Percentiles rank a stretch among this genome's conserved stretches.
phyloP scores from a whole-genome alignment of 371 early-diverging fungal species.

The Rhizopus delemar region DNA sequence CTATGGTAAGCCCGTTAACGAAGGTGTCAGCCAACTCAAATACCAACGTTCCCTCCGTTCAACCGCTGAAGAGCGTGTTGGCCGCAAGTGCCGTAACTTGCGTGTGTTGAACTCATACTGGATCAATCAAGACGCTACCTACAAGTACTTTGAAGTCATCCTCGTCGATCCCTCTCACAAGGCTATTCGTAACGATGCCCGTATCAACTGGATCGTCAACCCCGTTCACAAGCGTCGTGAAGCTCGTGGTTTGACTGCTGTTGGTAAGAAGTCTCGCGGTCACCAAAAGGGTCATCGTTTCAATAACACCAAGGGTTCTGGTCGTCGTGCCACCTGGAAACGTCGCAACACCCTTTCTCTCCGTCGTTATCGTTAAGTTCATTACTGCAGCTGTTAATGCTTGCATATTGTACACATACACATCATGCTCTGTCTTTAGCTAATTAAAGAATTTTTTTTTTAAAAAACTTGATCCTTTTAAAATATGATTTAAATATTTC shows the following conservation, averaged over 20 bases:
- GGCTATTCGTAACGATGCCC: conserved; percentile 96
- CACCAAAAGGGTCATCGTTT: conserved; percentile 96
- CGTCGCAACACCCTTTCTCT: conserved; percentile 80
- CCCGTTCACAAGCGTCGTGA: conserved; percentile 99
- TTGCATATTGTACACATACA: too few species aligned
- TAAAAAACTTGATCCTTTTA: too few species aligned
- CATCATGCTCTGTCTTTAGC: too few species aligned
- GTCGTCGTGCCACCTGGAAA: conserved; percentile 79
- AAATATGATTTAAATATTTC: too few species aligned
- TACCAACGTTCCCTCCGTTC: conserved; percentile 91
- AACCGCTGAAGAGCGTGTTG: conserved; percentile 97
- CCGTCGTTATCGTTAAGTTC: conserved; percentile 78
- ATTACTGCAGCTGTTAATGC: too few species aligned
- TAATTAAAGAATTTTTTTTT: too few species aligned
- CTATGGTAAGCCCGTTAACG: conserved; percentile 96
- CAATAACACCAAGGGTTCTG: conserved; percentile 99
- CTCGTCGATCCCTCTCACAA: conserved; percentile 96
- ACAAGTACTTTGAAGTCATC: conserved; percentile 99
- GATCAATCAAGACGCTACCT: conserved; percentile 98
- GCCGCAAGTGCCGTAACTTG: conserved; percentile 92
- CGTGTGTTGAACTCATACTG: conserved; percentile 99
- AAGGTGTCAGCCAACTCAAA: conserved; percentile 98
- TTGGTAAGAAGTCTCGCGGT: conserved; percentile 97
- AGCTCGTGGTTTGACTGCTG: conserved; percentile 96
- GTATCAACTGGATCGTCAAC: conserved; percentile 99